Evolutionary conservation across 2,329 filamentous ascomycete genomes (phyloP), one percentile per base, ranked within the genome.

Genomic region (Cordyceps fumosorosea): DNA sequence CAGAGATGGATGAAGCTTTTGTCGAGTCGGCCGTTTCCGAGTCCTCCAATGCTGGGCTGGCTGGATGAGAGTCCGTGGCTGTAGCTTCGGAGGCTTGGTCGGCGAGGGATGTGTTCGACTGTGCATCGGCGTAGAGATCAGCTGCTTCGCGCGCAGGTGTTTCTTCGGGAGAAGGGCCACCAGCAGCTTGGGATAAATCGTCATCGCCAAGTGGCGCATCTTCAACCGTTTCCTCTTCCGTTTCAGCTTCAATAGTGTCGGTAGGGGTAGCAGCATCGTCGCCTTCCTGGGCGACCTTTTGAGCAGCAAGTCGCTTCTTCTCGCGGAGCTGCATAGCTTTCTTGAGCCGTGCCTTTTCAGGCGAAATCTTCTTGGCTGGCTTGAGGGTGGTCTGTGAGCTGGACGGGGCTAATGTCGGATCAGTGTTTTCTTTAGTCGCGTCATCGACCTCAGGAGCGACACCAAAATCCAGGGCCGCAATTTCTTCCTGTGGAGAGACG

Each of bases 321-420:
- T 96, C 95, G 58, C 93, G 84, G 67, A 97, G 76, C 74, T 97
- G 90, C 77, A 97, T 83, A 8, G 95, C 95, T 77, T 96, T 97
- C 90, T 96, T 93, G 65, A 99, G 79, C 60, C 95, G 84, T 64
- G 90, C 86, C 77, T 96, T 98, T 74, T 99, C 95, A 0, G 91
- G 90, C 1, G 91, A 91, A 69, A 96, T 89, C 74, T 76, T 75
- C 67, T 77, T 77, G 6, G 79, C 77, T 77, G 24, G 69, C 78
- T 81, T 11, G 77, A 79, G 26, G 72, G 69, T 2, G 79, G 79
- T 51, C 77, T 61, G 51, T 16, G 59, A 29, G 37, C 2, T 60
- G 34, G 37, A 73, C 2, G 64, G 62, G n/a, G 64, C 45, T 6
- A 55, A 44, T 4, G 59, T 18, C 34, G 59, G 59, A 40, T 70